phyloP scores from a whole-genome alignment of 1,139 yeast species.

The Trichomonascaceae sp. region DNA sequence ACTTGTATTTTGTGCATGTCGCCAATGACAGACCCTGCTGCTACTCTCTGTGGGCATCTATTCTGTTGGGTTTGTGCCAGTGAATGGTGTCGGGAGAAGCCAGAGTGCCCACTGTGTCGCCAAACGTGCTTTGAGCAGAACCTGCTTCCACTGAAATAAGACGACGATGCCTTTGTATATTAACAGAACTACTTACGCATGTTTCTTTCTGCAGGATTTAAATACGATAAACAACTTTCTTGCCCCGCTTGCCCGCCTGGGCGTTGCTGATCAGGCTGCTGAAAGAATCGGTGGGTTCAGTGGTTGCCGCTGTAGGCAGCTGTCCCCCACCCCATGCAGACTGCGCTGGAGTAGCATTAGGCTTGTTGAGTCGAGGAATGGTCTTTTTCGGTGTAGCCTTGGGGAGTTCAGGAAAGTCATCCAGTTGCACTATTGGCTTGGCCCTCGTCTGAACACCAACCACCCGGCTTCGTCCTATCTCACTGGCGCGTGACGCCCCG shows the following conservation, averaged over 20 bases:
- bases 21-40: conserved; percentile 67
- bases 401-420: conserved; percentile 17
- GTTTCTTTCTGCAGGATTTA: too few relatives aligned
- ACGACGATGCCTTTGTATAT: neutral
- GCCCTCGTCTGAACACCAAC: too few relatives aligned
- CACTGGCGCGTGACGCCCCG: too few relatives aligned
- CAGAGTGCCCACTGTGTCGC: conserved; percentile 89
- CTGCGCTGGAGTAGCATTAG: too few relatives aligned
- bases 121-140: conserved; percentile 65
- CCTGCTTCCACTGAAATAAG: conserved; percentile 48
- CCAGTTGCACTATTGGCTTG: conserved; percentile 3
- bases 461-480: too few relatives aligned
- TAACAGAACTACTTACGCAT: too few relatives aligned
- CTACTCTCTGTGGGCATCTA: conserved; percentile 83
- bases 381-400: conserved; percentile 4
- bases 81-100: conserved; percentile 77
- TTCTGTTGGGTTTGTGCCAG: conserved; percentile 88
- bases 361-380: conserved; percentile 6
- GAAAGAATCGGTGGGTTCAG: too few relatives aligned
- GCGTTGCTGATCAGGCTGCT: conserved; percentile 2
- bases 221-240: neutral
- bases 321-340: conserved; percentile 9
- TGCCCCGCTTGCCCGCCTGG: neutral
- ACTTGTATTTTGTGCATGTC: conserved; percentile 76
- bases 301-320: too few relatives aligned